Base-by-base conservation (phyloP, 345 rosid genomes). In the Linum usitatissimum region DNA sequence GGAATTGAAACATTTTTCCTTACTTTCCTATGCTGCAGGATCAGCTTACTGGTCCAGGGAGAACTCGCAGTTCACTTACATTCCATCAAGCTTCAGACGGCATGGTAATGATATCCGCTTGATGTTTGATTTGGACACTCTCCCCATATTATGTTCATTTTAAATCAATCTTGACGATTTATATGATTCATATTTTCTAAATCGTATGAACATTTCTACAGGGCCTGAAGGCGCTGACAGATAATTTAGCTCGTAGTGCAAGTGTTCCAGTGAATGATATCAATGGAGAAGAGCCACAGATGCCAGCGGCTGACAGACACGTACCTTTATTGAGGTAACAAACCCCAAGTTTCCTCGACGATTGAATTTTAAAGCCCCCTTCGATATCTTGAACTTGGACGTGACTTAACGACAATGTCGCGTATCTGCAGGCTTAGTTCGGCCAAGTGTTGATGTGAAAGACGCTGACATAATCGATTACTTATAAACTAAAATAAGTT, bases 141-240 rank as follows among this genome's bases (percentile, higher is more conserved):
- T 59, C 10, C 13, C n/a, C 53, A 30, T 31, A 20, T 57, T 20
- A 17, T 9, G 30, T 34, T n/a, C 13, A 9, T 68, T 23, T 5
- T 34, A 20, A 18, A 13, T 64, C 30, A 34, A 39, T 15, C 9
- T 18, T 51, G 40, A 53, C 18, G 1, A 20, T 9, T 20, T 64
- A 40, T 40, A 12, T 40, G 48, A 12, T 40, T 53, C 53, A 66
- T 61, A 9, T 53, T 23, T 23, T 23, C 28, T 23, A 23, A 23
- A 23, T 2, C 28, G 28, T 23, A 23, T 23, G 28, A 23, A 23
- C 28, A 23, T 23, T 23, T 53, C 48, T 66, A 59, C 79, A 83
- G 92, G 88, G 92, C 65, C 82, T 83, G 39, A 81, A 85, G 78
- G 80, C 70, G 5, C 57, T 86, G 59, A 57, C 75, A 12, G 86